A percentile compares a stretch with the other conserved stretches of the same genome.
These are phyloP conservation scores for Davidsoniella virescens DNA, from an alignment of 2,329 filamentous ascomycete species.

Conservation along the genomic window DNA sequence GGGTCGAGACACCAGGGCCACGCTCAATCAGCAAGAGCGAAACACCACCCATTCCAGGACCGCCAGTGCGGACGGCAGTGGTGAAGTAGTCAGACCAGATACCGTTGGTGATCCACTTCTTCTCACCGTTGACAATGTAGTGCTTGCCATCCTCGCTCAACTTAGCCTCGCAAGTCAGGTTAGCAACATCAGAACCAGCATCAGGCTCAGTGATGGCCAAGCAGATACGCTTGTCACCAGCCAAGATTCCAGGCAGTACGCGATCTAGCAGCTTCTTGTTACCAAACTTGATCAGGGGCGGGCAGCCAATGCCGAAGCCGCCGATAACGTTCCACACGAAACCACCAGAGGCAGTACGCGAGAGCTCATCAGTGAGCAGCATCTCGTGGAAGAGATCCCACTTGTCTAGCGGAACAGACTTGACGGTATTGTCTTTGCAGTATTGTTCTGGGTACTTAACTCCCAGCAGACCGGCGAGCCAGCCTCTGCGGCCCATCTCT, in stretches of 20 bases:
- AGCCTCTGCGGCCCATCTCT: constrained; percentile 83
- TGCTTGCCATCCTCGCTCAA: constrained; percentile 90
- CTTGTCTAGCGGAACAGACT: constrained; percentile 67
- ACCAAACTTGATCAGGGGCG: constrained; percentile 83
- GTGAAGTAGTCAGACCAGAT: constrained; percentile 97
- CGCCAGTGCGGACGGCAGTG: constrained; percentile 80
- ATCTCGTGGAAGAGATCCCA: constrained; percentile 99
- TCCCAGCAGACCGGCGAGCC: constrained; percentile 81
- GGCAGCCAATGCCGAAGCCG: constrained; percentile 89
- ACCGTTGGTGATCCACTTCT: constrained; percentile 99
- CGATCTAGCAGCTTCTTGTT: constrained; percentile 71
- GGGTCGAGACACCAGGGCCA: constrained; percentile 72
- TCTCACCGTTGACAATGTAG: constrained; percentile 98
- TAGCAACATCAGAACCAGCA: constrained; percentile 88
- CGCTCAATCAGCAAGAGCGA: constrained; percentile 87
- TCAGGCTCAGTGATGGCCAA: constrained; percentile 94
- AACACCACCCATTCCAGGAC: constrained; percentile 81
- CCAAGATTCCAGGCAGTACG: constrained; percentile 74
- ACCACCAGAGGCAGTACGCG: constrained; percentile 72
- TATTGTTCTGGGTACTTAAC: constrained; percentile 66
- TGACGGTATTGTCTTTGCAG: constrained; percentile 48
- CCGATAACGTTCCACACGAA: constrained; percentile 95
- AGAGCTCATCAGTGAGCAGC: constrained; percentile 87
- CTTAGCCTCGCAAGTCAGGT: constrained; percentile 89
- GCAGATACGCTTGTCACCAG: constrained; percentile 92